Evolutionary conservation across 1,139 yeast genomes (phyloP), one percentile per base, ranked within the genome.

Genomic region (Tardiomyces blankii): DNA sequence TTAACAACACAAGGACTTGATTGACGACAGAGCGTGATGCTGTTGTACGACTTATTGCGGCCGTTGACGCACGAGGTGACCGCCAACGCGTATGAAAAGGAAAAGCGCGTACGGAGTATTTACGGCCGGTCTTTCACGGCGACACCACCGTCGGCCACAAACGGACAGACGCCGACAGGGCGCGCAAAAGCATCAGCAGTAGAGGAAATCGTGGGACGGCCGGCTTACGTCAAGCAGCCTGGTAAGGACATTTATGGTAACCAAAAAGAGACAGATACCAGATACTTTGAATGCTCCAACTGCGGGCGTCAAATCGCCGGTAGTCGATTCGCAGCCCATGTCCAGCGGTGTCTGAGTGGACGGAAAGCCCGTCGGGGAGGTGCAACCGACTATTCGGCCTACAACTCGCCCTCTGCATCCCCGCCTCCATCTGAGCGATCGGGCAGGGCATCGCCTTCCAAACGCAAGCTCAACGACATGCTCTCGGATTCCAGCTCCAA

Each of bases 251-350:
- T 77, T 16, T 77, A 73, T 55, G 76, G 77, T 1, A 69, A 70
- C 44, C 74, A 70, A 41, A 72, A 71, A 49, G 59, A 64, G 7
- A 59, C 64, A 2, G 75, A 71, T 18, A 58, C 65, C 23, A 60
- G 71, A 18, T 88, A 88, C 62, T 86, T 87, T 58, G 75, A 69
- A 48, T 91, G 98, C 65, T 73, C 75, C 14, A 82, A 83, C 54
- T 91, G 98, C 64, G 79, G 78, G 7, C 70, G 98, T 47, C 85
- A 82, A 58, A 82, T 91, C 14, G 91, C 96, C 0, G 96, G 95
- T 0, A 81, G 86, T 38, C 70, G 98, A 49, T 88, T 86, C 69
- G 96, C 97, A 2, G 89, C 86, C 44, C 98, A 91, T 64, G 73
- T 89, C 42, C 93, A 87, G 59, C 78, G 95, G 56, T 91, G 98